Base-by-base conservation (phyloP, 2,329 filamentous ascomycete species). In the Mariannaea elegans region DNA sequence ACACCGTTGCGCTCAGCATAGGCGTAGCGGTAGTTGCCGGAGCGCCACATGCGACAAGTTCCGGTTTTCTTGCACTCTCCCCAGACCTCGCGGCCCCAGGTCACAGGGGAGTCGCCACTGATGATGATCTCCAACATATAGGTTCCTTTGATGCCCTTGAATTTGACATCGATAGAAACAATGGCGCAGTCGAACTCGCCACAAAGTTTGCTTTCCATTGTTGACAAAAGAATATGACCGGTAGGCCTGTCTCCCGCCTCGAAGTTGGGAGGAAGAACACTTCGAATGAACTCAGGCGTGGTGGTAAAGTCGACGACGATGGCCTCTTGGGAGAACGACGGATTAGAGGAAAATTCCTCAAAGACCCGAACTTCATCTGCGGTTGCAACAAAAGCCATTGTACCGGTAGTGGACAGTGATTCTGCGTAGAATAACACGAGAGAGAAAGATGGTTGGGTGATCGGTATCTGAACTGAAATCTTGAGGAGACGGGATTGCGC, bases 301-400 rank as follows among this genome's bases (percentile, higher is more conserved):
- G 56, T 59, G 13, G 21, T 29, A 12, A n/a, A n/a, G n/a, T n/a
- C n/a, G n/a, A n/a, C n/a, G n/a, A n/a, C n/a, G 32, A 59, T 48
- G 24, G 42, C 42, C 7, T 59, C 49, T 23, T 59, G 56, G n/a
- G 49, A 59, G 36, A 45, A 59, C 12, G n/a, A 39, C 7, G 54
- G 47, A 7, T 36, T 57, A 12, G 46, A 24, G n/a, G 29, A 57
- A 9, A 21, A 29, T 14, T 36, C 27, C 21, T 45, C 29, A n/a
- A 51, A 57, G 38, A 39, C 29, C 14, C 21, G n/a, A 18, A 57
- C 34, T 14, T 49, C 36, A 7, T 50, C n/a, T 45, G 7, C 19
- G 23, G 19, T 14, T 36, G 46, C 46, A 24, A 56, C 29, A 18
- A 56, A 56, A 13, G 54, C 44, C 45, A 56, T 56, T 8, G 27